phyloP scores from a whole-genome alignment of 805 yeast species.

The Candida boidinii region DNA sequence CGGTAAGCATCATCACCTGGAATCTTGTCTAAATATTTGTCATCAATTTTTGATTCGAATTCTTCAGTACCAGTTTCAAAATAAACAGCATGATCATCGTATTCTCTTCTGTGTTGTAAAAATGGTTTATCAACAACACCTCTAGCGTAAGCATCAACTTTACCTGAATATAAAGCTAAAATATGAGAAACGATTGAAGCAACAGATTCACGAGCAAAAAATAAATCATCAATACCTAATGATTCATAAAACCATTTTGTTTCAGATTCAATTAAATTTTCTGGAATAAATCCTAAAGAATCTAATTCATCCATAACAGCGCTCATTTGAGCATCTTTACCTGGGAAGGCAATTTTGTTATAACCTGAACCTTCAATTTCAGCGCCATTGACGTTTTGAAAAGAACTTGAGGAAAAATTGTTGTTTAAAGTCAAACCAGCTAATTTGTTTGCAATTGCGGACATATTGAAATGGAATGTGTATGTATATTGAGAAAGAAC shows the following conservation, averaged over 20 bases:
- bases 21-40: slow-evolving; percentile 60
- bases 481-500: no score
- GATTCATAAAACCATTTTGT: slow-evolving; percentile 82
- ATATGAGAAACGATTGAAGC: slow-evolving; percentile 76
- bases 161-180: slow-evolving; percentile 85
- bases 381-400: slow-evolving; percentile 21
- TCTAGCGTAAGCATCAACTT: slow-evolving; percentile 76
- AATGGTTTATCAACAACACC: slow-evolving; percentile 44
- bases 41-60: slow-evolving; percentile 75
- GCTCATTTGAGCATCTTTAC: slow-evolving; percentile 57
- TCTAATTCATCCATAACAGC: slow-evolving; percentile 76
- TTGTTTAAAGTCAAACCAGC: slow-evolving; percentile 23
- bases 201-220: slow-evolving; percentile 80
- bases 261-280: slow-evolving; percentile 74
- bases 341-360: slow-evolving; percentile 60
- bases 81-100: slow-evolving; percentile 82
- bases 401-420: slow-evolving; percentile 26
- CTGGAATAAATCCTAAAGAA: slow-evolving; percentile 84
- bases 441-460: no score
- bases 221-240: slow-evolving; percentile 87
- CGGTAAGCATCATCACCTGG: slow-evolving; percentile 41
- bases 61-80: slow-evolving; percentile 58
- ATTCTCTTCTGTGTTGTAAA: slow-evolving; percentile 73
- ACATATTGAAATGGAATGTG: neutral
- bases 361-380: slow-evolving; percentile 44